phyloP scores from a whole-genome alignment of 148 eudicot species.

The Simmondsia chinensis region DNA sequence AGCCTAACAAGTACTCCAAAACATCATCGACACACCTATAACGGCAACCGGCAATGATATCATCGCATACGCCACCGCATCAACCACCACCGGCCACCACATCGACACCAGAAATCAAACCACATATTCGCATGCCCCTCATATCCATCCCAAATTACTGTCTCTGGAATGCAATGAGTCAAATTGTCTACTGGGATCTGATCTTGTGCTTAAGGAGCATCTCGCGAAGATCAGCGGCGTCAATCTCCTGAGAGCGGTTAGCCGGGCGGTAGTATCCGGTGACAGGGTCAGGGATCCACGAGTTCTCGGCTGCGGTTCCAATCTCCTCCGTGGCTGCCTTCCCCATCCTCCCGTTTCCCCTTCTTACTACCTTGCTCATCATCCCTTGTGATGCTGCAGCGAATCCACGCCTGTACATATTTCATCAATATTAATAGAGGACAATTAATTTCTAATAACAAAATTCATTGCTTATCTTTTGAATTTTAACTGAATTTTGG shows the following conservation, averaged over 20 bases:
- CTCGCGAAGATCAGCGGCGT: conserved; percentile 56
- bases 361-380: conserved; percentile 10
- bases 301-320: conserved; percentile 18
- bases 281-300: conserved; percentile 84
- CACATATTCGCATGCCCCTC: too few relatives aligned
- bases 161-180: too few relatives aligned
- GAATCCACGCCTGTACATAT: conserved; percentile 43
- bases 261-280: conserved; percentile 82
- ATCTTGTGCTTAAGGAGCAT: conserved; percentile 45
- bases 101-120: too few relatives aligned
- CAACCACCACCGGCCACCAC: too few relatives aligned
- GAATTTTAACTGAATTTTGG: too few relatives aligned
- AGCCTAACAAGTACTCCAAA: too few relatives aligned
- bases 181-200: too few relatives aligned
- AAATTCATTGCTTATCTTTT: too few relatives aligned
- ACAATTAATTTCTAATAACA: neutral
- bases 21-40: too few relatives aligned
- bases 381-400: conserved; percentile 33
- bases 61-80: too few relatives aligned
- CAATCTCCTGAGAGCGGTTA: conserved; percentile 33
- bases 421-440: neutral
- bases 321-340: conserved; percentile 16
- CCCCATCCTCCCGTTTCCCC: conserved; percentile 20
- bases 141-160: too few relatives aligned
- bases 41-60: too few relatives aligned